Evolutionary conservation across 2,329 filamentous ascomycete genomes (phyloP), one percentile per base, ranked within the genome.

Genomic region (Pseudogymnoascus sp.): DNA sequence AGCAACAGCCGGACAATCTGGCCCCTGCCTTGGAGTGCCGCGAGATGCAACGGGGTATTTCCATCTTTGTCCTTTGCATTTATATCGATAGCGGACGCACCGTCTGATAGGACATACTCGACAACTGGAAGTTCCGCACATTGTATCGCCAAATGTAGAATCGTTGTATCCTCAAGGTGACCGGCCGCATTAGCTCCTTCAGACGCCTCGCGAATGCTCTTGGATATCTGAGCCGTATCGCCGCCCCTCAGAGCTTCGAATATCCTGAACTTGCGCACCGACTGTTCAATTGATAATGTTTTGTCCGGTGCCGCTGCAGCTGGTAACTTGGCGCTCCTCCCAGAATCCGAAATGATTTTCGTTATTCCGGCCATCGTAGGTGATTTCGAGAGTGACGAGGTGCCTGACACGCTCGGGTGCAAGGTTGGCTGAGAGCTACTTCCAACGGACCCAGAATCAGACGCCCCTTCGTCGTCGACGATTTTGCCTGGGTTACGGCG

Each of bases 61-160:
- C 95, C 95, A 70, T 97, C 93, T 69, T 89, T 89, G 76, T 99
- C 95, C 66, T 90, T 87, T 42, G 89, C 87, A 75, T 97, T 99
- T 74, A 97, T 79, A 72, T 97, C 92, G 63, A 96, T 80, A 62
- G 79, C 78, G 44, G 79, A 80, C 13, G 79, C 82, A 31, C 88
- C 85, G 66, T 91, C 83, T 1, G 91, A 93, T 47, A 99, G 78
- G n/a, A 97, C 89, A 71, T 93, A 97, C 74, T 99, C 93, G 62
- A 99, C 89, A 28, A 99, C 92, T 19, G 91, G 87, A 60, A 89
- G 83, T 74, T 97, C 95, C 60, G 95, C 93, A 76, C 93, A 97
- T 76, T 99, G 95, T 50, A 97, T 91, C 26, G 95, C 93, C 42
- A 99, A 81, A 75, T 99, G 93, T 38, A 99, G 81, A 44, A 97